phyloP scores from a whole-genome alignment of 2,329 filamentous ascomycete species.

The Colletotrichum somersetense region DNA sequence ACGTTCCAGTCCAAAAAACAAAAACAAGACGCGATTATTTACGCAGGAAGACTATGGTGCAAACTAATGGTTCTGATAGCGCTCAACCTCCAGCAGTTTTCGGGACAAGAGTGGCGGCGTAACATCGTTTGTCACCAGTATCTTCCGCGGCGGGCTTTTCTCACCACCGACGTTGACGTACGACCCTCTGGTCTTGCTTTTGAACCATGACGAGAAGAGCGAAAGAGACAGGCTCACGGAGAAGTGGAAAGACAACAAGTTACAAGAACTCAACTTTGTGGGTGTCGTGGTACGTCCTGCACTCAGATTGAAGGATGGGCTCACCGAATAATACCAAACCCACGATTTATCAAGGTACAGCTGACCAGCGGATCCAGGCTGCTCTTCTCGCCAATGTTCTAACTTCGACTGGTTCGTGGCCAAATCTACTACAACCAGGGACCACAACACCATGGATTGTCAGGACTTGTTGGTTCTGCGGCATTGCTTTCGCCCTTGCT shows the following conservation, averaged over 20 bases:
- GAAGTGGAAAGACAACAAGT: slow-evolving; percentile 54
- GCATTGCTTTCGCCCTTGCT: slow-evolving; percentile 63
- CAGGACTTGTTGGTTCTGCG: slow-evolving; percentile 56
- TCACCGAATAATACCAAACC: too few species aligned
- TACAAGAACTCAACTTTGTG: slow-evolving; percentile 56
- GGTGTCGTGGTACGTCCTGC: slow-evolving; percentile 50
- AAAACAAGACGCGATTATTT: too few species aligned
- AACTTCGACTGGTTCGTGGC: slow-evolving; percentile 59
- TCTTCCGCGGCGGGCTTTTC: slow-evolving; percentile 31
- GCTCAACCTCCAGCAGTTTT: not conserved
- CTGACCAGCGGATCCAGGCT: not conserved
- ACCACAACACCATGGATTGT: slow-evolving; percentile 55
- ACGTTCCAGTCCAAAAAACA: not conserved
- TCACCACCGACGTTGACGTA: slow-evolving; percentile 18
- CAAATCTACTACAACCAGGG: slow-evolving; percentile 54
- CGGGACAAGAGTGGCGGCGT: not conserved
- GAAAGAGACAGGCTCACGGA: slow-evolving; percentile 51
- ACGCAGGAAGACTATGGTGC: not conserved
- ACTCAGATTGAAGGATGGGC: not conserved
- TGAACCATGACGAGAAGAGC: slow-evolving; percentile 18
- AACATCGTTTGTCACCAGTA: not conserved
- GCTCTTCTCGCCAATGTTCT: slow-evolving; percentile 44
- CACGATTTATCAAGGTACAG: not conserved
- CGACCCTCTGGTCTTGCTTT: slow-evolving; percentile 11
- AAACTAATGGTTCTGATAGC: not conserved